A percentile compares a stretch with the other conserved stretches of the same genome.
These are phyloP conservation scores for Zasmidium angulare DNA, from an alignment of 2,329 filamentous ascomycete species.

Conservation along the genomic window DNA sequence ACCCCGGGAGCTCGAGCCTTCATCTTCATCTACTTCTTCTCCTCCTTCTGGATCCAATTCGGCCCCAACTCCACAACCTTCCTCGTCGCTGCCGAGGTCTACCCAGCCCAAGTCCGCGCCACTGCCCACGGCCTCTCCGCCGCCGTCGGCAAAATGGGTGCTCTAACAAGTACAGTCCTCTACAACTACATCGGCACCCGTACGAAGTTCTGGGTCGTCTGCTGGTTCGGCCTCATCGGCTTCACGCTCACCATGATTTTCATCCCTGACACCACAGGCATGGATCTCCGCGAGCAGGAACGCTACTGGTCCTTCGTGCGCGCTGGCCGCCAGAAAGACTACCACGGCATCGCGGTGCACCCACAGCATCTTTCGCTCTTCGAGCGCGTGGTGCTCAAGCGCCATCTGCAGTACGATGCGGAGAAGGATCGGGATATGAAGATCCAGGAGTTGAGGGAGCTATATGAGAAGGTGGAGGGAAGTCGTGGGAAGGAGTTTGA, in stretches of 20 bases:
- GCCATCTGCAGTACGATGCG: background rate
- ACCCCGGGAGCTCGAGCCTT: conserved; percentile 71
- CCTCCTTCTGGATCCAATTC: conserved; percentile 97
- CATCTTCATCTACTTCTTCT: conserved; percentile 95
- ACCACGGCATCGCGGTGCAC: conserved; percentile 89
- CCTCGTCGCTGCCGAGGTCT: conserved; percentile 88
- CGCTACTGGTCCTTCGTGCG: conserved; percentile 6
- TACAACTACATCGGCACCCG: conserved; percentile 5
- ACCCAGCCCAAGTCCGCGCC: conserved; percentile 84
- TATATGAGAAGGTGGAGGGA: background rate
- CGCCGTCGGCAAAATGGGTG: conserved; percentile 80
- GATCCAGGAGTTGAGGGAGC: conserved; percentile 1
- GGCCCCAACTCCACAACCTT: conserved; percentile 92
- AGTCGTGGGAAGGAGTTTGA: background rate
- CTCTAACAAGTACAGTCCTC: conserved; percentile 56
- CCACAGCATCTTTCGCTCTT: conserved; percentile 77
- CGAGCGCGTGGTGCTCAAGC: conserved; percentile 53
- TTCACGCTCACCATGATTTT: conserved; percentile 4
- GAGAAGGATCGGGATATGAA: conserved; percentile 4
- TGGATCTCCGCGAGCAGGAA: conserved; percentile 7
- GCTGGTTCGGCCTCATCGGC: conserved; percentile 85
- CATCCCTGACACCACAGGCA: conserved; percentile 6
- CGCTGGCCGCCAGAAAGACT: conserved; percentile 69
- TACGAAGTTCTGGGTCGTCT: conserved; percentile 58
- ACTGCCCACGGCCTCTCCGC: conserved; percentile 89